Percentiles rank a stretch among this genome's conserved stretches.
phyloP scores from a whole-genome alignment of 768 basidiomycete species.

The Hypsizygus marmoreus region DNA sequence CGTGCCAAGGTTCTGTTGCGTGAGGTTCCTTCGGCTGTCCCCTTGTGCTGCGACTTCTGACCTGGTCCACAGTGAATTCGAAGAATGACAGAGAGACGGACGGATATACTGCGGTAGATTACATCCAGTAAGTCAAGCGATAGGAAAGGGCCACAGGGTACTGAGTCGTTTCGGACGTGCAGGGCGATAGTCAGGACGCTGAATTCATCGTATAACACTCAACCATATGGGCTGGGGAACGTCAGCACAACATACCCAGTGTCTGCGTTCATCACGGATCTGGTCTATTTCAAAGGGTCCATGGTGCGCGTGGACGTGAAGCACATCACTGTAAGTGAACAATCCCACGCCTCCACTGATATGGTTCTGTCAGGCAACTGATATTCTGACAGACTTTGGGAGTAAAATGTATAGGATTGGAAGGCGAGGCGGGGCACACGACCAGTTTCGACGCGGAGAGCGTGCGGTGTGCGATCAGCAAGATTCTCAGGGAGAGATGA shows the following conservation, averaged over 20 bases:
- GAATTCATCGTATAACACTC: slow-evolving; percentile 57
- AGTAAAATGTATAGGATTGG: slow-evolving; percentile 58
- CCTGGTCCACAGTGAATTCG: slow-evolving; percentile 66
- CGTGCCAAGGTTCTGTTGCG: slow-evolving; percentile 84
- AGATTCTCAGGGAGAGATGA: slow-evolving; percentile 21
- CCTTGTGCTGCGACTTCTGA: slow-evolving; percentile 1
- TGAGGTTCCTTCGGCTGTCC: slow-evolving; percentile 39
- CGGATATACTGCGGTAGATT: slow-evolving; percentile 82
- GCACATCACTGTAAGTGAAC: slow-evolving; percentile 57
- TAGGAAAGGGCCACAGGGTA: neutral
- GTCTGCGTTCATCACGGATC: slow-evolving; percentile 83
- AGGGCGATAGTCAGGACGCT: slow-evolving; percentile 74
- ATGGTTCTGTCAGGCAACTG: slow-evolving; percentile 7
- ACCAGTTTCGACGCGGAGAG: slow-evolving; percentile 46
- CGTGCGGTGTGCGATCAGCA: slow-evolving; percentile 45
- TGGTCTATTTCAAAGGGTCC: slow-evolving; percentile 74
- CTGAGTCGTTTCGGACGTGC: slow-evolving; percentile 7
- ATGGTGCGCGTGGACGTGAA: slow-evolving; percentile 61
- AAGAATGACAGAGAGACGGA: slow-evolving; percentile 90
- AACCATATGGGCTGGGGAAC: slow-evolving; percentile 59
- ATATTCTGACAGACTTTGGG: slow-evolving; percentile 49
- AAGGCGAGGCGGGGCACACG: slow-evolving; percentile 21
- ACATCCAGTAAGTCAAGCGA: slow-evolving; percentile 58
- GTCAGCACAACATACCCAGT: slow-evolving; percentile 66
- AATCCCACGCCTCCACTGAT: neutral